A percentile compares a stretch with the other conserved stretches of the same genome.
Evolutionary conservation across 257 asterid genomes (phyloP).

Genomic region (Plectranthus barbatus): DNA sequence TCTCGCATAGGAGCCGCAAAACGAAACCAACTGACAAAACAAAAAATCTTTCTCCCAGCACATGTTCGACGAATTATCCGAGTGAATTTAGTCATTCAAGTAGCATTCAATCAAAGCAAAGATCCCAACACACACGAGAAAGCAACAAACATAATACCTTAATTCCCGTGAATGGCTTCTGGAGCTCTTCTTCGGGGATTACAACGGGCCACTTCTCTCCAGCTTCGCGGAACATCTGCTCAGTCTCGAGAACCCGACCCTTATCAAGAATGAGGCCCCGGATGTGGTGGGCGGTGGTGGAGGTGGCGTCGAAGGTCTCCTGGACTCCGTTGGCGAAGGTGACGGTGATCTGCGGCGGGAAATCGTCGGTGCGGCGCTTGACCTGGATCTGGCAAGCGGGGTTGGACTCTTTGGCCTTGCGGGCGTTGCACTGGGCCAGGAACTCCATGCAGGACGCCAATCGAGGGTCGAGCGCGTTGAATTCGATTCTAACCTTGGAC

Average conservation of each 20-base stretch:
- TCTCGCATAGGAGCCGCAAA: background rate
- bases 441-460: constrained; percentile 90
- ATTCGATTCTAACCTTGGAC: constrained; percentile 86
- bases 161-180: constrained; percentile 50
- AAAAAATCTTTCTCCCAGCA: background rate
- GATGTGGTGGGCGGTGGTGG: constrained; percentile 75
- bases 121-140: background rate
- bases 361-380: constrained; percentile 91
- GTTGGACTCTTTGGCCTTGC: constrained; percentile 82
- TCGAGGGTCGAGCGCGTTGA: constrained; percentile 88
- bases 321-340: constrained; percentile 86
- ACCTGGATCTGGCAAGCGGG: constrained; percentile 82
- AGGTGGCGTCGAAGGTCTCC: constrained; percentile 75
- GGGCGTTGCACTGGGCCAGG: constrained; percentile 86
- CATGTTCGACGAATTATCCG: constrained; percentile 38
- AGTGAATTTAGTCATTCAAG: background rate
- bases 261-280: constrained; percentile 79
- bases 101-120: background rate
- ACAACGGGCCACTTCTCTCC: constrained; percentile 94
- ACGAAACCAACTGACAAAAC: background rate
- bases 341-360: constrained; percentile 78
- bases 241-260: constrained; percentile 80
- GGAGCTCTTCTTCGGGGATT: constrained; percentile 67
- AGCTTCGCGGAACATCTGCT: constrained; percentile 88
- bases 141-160: constrained; percentile 37